A percentile compares a stretch with the other conserved stretches of the same genome.
Evolutionary conservation across 352 stramenopile species (phyloP).

Genomic region (Pythium scleroteichum): DNA sequence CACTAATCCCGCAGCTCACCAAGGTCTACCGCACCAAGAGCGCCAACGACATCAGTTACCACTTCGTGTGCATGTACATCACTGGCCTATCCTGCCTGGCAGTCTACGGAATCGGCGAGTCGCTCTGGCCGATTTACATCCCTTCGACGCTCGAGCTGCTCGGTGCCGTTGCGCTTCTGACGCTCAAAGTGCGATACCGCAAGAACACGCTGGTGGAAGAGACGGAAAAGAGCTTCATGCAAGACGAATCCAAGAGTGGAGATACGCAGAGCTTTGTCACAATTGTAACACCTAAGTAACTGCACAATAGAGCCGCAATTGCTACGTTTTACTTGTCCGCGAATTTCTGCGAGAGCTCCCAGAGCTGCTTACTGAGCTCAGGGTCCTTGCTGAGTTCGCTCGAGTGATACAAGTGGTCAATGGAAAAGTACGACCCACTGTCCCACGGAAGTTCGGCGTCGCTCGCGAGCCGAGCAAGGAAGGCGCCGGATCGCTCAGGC

Average conservation of each 20-base stretch:
- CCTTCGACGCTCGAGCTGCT: slow-evolving; percentile 41
- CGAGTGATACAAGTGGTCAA: slow-evolving; percentile 41
- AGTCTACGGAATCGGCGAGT: slow-evolving; percentile 47
- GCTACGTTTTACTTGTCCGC: slow-evolving; percentile 36
- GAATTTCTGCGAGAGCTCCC: slow-evolving; percentile 34
- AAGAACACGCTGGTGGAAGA: neutral
- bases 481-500: slow-evolving; percentile 31
- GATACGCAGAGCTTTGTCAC: too few species aligned
- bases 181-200: slow-evolving; percentile 46
- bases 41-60: slow-evolving; percentile 55
- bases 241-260: too few species aligned
- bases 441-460: slow-evolving; percentile 37
- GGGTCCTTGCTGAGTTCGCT: slow-evolving; percentile 36
- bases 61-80: slow-evolving; percentile 50
- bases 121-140: slow-evolving; percentile 56
- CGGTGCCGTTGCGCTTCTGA: slow-evolving; percentile 35
- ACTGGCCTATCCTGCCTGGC: slow-evolving; percentile 37
- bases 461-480: slow-evolving; percentile 37
- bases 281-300: too few species aligned
- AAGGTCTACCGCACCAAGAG: slow-evolving; percentile 65
- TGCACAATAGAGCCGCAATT: neutral
- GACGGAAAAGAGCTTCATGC: neutral
- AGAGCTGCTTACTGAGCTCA: slow-evolving; percentile 28
- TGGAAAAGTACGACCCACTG: slow-evolving; percentile 34
- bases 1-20: slow-evolving; percentile 50